Evolutionary conservation across 1,284 basidiomycete species (phyloP), one percentile per base, ranked within the genome.

Genomic region (Phylloboletellus chloephorus): DNA sequence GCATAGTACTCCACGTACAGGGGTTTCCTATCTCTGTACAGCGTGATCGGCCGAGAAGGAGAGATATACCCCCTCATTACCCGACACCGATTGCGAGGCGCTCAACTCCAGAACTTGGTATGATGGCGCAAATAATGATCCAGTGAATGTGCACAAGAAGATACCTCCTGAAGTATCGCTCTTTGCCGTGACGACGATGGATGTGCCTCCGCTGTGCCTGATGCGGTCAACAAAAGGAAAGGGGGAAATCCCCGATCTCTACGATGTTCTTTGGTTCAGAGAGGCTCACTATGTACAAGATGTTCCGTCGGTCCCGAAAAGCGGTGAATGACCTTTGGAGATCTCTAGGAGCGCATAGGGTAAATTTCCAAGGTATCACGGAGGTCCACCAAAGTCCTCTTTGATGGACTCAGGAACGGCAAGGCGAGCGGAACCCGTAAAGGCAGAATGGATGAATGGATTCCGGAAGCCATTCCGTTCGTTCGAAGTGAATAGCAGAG

Each of bases 401-500:
- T 76, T 55, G 9, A 64, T 50, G 0, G 78, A 67, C 17, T 64
- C 44, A 0, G 67, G 48, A 7, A 87, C 66, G 2, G 81, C 60
- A 4, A 57, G 57, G 19, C 29, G 44, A 2, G 77, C 40, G 19
- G 66, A 47, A 0, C 65, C 46, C 1, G 52, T 54, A 12, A 15
- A 1, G 7, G 55, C 56, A 17, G 55, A 58, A 57, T 76, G 80
- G 28, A 60, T 67, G 69, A 78, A 87, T 0, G 84, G 83, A 51
- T 88, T 88, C 39, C 76, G 69, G 54, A 72, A 90, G 7, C 56
- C 59, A 9, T 61, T 57, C 0, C 78, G 73, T 36, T 68, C 66
- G 52, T 90, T 87, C 29, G 68, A 75, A 13, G 78, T 76, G 64
- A 80, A 89, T 12, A 85, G 55, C n/a, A 91, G 64, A 1, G 64